phyloP scores from a whole-genome alignment of 2,329 filamentous ascomycete species.

The Aspergillus tamarii region DNA sequence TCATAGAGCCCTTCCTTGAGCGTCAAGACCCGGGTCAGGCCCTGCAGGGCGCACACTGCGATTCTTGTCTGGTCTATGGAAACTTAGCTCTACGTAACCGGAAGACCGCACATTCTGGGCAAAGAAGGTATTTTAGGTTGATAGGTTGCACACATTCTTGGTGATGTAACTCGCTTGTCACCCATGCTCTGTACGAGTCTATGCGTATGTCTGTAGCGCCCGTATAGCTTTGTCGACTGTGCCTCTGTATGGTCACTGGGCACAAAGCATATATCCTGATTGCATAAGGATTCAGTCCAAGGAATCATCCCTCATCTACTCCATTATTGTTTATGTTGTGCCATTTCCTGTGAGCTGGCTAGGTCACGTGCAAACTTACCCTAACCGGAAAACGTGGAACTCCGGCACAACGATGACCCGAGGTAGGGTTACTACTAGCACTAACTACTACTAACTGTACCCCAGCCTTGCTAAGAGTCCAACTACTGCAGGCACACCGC shows the following conservation, averaged over 20 bases:
- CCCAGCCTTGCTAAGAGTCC: constrained; percentile 3
- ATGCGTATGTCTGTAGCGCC: neutral
- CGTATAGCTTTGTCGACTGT: neutral
- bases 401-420: neutral
- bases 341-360: neutral
- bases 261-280: neutral
- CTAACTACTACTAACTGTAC: neutral
- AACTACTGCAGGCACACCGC: constrained; percentile 3
- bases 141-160: neutral
- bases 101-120: neutral
- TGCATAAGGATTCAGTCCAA: neutral
- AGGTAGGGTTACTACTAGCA: neutral
- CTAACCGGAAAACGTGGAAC: neutral
- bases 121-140: neutral
- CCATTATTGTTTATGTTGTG: too few relatives aligned
- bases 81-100: neutral
- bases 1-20: neutral
- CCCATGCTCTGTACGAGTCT: neutral
- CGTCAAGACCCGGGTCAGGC: neutral
- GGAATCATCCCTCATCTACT: neutral
- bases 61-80: neutral
- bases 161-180: neutral
- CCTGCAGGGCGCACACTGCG: neutral
- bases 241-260: neutral
- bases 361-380: neutral